A percentile compares a stretch with the other conserved stretches of the same genome.
Conservation (phyloP, 345 rosid genomes). For the Rhodamnia rubescens region DNA sequence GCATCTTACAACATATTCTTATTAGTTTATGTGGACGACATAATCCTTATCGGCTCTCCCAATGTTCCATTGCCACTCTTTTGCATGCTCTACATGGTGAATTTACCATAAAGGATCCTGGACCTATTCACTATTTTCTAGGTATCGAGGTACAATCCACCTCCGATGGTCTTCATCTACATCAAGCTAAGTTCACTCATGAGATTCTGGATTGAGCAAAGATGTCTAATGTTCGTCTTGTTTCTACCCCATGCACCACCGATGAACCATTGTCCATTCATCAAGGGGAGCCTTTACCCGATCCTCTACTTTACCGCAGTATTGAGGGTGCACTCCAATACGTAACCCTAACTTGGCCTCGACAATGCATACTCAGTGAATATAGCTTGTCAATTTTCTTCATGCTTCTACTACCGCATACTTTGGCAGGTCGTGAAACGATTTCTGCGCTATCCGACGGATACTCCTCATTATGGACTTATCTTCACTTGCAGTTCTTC, state of each 20-base stretch:
- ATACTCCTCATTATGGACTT: background rate
- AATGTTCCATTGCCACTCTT: background rate
- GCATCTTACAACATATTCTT: background rate
- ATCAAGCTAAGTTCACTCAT: background rate
- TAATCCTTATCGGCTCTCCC: background rate
- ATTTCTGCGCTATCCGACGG: background rate
- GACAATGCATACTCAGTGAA: background rate
- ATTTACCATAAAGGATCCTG: background rate
- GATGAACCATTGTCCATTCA: background rate
- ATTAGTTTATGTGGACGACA: background rate
- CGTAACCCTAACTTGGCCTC: background rate
- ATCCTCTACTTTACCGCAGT: background rate
- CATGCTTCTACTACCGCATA: too few species aligned
- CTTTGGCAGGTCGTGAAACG: background rate
- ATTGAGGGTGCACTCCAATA: background rate
- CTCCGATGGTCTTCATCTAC: background rate
- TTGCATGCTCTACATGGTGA: background rate
- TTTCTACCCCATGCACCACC: background rate
- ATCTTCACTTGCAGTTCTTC: too few species aligned
- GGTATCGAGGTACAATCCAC: background rate
- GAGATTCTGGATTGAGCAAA: background rate
- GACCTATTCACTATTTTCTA: background rate
- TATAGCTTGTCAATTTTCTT: background rate
- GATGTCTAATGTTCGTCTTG: too few species aligned
- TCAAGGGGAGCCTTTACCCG: background rate